These are phyloP conservation scores for Chlorella sp. DNA, from an alignment of 139 green algal genomes.

Conservation along the genomic window DNA sequence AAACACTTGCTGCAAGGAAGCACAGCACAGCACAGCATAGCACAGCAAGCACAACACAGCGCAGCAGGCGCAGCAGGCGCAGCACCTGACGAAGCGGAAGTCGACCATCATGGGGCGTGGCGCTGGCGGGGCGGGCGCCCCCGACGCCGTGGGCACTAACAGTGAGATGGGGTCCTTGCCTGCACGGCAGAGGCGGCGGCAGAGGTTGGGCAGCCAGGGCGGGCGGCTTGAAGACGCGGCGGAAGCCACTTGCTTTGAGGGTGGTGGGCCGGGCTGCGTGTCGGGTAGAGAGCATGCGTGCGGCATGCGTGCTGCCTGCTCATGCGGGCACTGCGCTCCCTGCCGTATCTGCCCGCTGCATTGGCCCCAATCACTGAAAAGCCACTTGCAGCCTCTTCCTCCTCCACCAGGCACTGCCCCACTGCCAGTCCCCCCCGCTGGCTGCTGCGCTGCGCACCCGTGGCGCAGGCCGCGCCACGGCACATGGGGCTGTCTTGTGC, in stretches of 20 bases:
- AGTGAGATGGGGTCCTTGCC: neutral
- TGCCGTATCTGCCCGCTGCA: too few relatives aligned
- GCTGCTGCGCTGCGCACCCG: neutral
- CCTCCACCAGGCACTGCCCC: too few relatives aligned
- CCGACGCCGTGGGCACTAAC: neutral
- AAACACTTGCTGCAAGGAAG: too few relatives aligned
- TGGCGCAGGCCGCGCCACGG: conserved; percentile 1
- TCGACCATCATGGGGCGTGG: neutral
- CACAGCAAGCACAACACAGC: neutral
- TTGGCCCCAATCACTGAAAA: too few relatives aligned
- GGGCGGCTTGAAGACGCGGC: neutral
- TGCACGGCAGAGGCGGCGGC: neutral
- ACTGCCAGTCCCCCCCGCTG: too few relatives aligned
- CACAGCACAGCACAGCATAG: neutral
- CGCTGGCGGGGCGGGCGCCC: neutral
- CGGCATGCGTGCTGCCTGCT: neutral
- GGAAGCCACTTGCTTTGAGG: neutral
- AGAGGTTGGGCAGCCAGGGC: neutral
- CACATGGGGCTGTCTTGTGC: conserved; percentile 22
- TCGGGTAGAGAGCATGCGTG: neutral
- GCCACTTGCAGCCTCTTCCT: too few relatives aligned
- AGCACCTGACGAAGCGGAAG: conserved; percentile 9
- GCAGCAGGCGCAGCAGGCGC: neutral
- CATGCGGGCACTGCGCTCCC: too few relatives aligned
- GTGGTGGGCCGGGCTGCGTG: neutral